Base-by-base conservation (phyloP, 2,329 filamentous ascomycete genomes). In the Cercospora sesami region DNA sequence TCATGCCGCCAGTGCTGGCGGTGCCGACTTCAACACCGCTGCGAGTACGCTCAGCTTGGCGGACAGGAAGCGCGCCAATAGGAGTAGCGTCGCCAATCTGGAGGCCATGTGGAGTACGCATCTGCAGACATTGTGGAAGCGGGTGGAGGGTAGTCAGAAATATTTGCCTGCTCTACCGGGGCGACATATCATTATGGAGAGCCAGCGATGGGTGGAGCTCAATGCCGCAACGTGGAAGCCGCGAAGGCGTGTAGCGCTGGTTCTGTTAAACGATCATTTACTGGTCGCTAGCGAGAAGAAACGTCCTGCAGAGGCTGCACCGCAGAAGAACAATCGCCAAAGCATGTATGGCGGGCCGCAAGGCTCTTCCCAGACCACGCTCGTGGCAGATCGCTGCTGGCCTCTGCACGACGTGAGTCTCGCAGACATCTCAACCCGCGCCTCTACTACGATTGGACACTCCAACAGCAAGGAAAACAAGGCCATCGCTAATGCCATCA, bases 151-250 rank as follows among this genome's bases (percentile, higher is more conserved):
- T 1, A 97, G 94, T 9, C 95, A 99, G 76, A 98, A 98, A 79
- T 99, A 96, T 76, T 83, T 99, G 10, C 95, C 95, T 14, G 95
- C 94, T 64, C 86, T 93, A 21, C 89, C 91, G 21, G 94, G 94
- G n/a, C 90, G 95, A 45, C 96, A 97, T 78, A 93, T 99, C 57
- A 88, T 98, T 2, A 90, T 96, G 78, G 94, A 98, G 79, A 96
- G 93, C 4, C 91, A 92, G 1, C 87, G 91, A 59, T 99, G 95
- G 95, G 91, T 98, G 68, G 94, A 99, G 81, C 84, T 99, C 69
- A 96, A 99, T 80, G 96, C 95, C 71, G 95, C 95, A 10, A 99
- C 95, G 0, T 98, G 96, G 89, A 97, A 97, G 80, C 92, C 94
- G 4, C 86, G 91, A 71, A 86, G 95, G 51, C 90, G 93, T 30